Evolutionary conservation across 176 grass and related monocot species (phyloP).

Genomic region (Cenchrus fungigraminus): DNA sequence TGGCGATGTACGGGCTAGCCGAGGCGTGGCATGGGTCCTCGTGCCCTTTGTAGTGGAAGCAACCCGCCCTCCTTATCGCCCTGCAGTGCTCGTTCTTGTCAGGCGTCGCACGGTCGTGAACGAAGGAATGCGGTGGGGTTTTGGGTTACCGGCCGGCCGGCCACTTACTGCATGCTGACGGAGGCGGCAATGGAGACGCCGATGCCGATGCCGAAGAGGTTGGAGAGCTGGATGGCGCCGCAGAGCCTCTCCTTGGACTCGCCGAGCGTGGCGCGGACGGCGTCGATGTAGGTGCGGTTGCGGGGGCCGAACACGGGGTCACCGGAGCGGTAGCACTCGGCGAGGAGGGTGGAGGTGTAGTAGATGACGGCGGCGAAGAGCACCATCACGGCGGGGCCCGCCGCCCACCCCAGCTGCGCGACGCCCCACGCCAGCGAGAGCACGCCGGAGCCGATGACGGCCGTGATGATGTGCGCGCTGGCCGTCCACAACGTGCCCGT

Average conservation of each 20-base stretch:
- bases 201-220: slow-evolving; percentile 40
- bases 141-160: too few species aligned
- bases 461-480: slow-evolving; percentile 92
- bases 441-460: slow-evolving; percentile 91
- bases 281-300: slow-evolving; percentile 84
- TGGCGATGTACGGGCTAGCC: slow-evolving; percentile 30
- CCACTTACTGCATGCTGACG: slow-evolving; percentile 35
- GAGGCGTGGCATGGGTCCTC: slow-evolving; percentile 36
- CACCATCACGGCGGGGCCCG: slow-evolving; percentile 63
- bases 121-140: too few species aligned
- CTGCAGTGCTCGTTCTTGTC: not conserved
- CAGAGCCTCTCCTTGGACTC: slow-evolving; percentile 36
- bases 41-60: slow-evolving; percentile 37
- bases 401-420: slow-evolving; percentile 86
- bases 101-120: too few species aligned
- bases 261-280: slow-evolving; percentile 68
- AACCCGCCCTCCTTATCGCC: slow-evolving; percentile 27
- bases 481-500: slow-evolving; percentile 90
- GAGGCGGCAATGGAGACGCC: slow-evolving; percentile 36
- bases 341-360: slow-evolving; percentile 77
- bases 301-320: slow-evolving; percentile 60
- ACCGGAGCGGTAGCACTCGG: slow-evolving; percentile 86
- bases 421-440: slow-evolving; percentile 88
- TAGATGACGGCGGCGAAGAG: slow-evolving; percentile 77
- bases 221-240: slow-evolving; percentile 39